Base-by-base conservation (phyloP, 73 alveolate genomes). In the Symbiodinium natans region DNA sequence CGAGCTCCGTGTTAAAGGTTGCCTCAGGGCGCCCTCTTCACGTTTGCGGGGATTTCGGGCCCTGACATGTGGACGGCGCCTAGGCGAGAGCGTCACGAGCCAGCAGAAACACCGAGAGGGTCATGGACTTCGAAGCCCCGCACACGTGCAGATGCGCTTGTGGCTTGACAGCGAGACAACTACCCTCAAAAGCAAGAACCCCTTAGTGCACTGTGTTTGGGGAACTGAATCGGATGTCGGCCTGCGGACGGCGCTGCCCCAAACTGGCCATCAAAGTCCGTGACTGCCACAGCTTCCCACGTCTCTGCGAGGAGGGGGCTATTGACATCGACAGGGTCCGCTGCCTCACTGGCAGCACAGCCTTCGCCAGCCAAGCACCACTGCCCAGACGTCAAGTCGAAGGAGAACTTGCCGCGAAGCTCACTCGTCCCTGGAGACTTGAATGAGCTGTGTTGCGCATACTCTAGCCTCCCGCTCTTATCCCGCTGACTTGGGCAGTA, bases 231-330 rank as follows among this genome's bases (percentile, higher is more conserved):
- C n/a, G n/a, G n/a, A n/a, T n/a, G n/a, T 27, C 77, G 77, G 77
- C 77, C 77, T 59, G 77, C 2, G 38, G 77, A 19, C 77, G 34
- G 34, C 77, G 34, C 38, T 59, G n/a, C 31, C 11, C 77, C 77
- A 34, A 59, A 59, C 77, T 27, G 77, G 36, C 77, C 77, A 27
- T 59, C 77, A 59, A 59, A 59, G 77, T 23, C 77, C 77, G 77
- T 59, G 77, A 59, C 77, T 27, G 77, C 77, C n/a, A 59, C 77
- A 27, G 77, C 77, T 27, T 59, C 77, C 77, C 77, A 59, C 31
- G 77, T 59, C 77, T 3, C 34, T 5, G 34, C 77, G n/a, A 27
- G 34, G 34, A 27, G 77, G 13, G 77, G 77, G 77, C 77, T 19
- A 17, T 27, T 59, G 36, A 1, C 63, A 17, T 48, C 63, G 63